These are phyloP conservation scores for Vaccinium corymbosum DNA, from an alignment of 148 eudicot species.

Conservation along the genomic window DNA sequence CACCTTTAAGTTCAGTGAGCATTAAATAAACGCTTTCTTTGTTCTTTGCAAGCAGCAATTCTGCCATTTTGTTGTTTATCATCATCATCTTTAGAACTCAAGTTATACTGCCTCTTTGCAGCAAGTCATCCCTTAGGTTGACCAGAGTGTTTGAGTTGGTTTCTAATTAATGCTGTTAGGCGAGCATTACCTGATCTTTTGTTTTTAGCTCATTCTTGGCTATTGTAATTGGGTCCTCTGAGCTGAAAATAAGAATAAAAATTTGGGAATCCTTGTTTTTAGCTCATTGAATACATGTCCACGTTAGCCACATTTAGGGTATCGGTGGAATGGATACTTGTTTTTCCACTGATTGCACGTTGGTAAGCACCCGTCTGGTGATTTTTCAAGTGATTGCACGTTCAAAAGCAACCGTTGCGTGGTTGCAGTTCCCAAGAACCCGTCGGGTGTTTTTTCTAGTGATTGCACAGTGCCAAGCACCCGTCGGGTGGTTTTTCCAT, in stretches of 20 bases:
- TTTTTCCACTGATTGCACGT: no score
- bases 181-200: background rate
- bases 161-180: background rate
- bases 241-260: no score
- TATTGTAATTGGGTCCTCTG: background rate
- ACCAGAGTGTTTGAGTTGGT: background rate
- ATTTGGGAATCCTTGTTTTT: background rate
- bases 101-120: slow-evolving; percentile 3
- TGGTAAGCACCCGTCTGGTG: no score
- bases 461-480: no score
- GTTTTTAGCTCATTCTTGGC: background rate
- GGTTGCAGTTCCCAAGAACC: no score
- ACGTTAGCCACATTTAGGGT: background rate
- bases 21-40: background rate
- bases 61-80: background rate
- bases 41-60: background rate
- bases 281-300: background rate
- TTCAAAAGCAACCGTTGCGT: no score
- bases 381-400: no score
- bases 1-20: background rate
- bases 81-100: background rate
- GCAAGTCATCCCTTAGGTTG: background rate
- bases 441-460: no score
- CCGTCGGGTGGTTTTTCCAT: background rate
- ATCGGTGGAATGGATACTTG: background rate